Evolutionary conservation across 108 stramenopile species (phyloP), one percentile per base, ranked within the genome.

Genomic region (Nitzschia putrida): DNA sequence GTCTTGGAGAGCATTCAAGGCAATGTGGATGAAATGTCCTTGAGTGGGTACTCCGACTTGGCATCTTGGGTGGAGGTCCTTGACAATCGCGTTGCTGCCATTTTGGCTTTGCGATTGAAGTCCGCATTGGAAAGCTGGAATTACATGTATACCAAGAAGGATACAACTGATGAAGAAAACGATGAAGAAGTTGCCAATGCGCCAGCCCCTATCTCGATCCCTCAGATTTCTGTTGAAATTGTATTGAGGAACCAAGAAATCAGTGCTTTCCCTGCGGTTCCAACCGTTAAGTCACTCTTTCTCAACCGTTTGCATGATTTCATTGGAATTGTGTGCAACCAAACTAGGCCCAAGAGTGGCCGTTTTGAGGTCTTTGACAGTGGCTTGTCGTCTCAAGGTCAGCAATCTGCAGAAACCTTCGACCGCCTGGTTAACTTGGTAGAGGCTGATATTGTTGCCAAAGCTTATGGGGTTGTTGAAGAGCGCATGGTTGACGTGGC

Each of bases 341-440:
- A 95, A 29, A 90, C 88, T 22, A 86, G 93, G 66, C 94, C 90
- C 20, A 86, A 83, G 21, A 88, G 91, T 74, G 85, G 85, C 8
- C 89, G 94, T 16, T 98, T 91, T 53, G 94, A 96, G 53, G 96
- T 95, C 13, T 96, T 98, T 57, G 92, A 87, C 53, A 40, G 53
- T 21, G 57, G 78, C 29, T 53, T 45, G 11, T 45, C 50, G 29
- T 20, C 71, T 20, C 21, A 21, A 12, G 66, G 53, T 0, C 18
- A 42, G 10, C 16, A 14, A 21, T 69, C 51, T 18, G 53, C 59
- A 3, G 53, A 68, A 24, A 87, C 76, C 3, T 93, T 93, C 66
- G 67, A 84, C 53, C 52, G 86, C 53, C 64, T 89, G 24, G 53
- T 89, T 16, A 26, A 78, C 55, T 68, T 77, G 61, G 82, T 93